These are phyloP conservation scores for Vitellaria paradoxa DNA, from an alignment of 179 eudicot species.

Conservation along the genomic window DNA sequence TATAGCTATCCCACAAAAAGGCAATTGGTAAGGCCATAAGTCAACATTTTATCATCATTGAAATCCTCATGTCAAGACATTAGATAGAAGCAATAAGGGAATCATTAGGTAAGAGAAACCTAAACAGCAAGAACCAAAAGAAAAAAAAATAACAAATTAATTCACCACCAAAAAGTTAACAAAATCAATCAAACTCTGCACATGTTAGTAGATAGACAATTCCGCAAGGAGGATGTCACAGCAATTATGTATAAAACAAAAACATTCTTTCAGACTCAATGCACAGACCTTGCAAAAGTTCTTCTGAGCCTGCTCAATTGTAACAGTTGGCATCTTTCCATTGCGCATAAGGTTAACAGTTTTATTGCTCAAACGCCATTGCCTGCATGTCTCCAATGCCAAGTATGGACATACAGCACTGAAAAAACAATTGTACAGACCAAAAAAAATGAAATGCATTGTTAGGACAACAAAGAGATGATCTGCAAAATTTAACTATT, in stretches of 20 bases:
- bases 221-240: not conserved
- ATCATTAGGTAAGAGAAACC: not conserved
- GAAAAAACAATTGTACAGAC: constrained; percentile 20
- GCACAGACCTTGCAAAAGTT: constrained; percentile 88
- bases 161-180: constrained; percentile 7
- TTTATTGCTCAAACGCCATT: constrained; percentile 97
- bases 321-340: constrained; percentile 98
- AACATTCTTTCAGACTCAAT: constrained; percentile 1
- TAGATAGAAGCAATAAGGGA: not conserved
- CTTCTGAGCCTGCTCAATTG: constrained; percentile 99
- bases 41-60: not conserved
- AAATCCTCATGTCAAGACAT: not conserved
- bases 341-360: constrained; percentile 96
- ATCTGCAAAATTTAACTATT: not conserved
- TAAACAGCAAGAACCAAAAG: not conserved
- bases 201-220: not conserved
- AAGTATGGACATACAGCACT: constrained; percentile 98
- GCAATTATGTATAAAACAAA: not conserved
- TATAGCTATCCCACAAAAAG: not conserved
- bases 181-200: not conserved
- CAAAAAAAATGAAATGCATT: not conserved
- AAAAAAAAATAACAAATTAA: not conserved
- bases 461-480: not conserved
- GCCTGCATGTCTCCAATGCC: constrained; percentile 97
- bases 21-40: not conserved